Evolutionary conservation across 306 rosid genomes (phyloP).

Genomic region (Cyclanthera cordifolia): DNA sequence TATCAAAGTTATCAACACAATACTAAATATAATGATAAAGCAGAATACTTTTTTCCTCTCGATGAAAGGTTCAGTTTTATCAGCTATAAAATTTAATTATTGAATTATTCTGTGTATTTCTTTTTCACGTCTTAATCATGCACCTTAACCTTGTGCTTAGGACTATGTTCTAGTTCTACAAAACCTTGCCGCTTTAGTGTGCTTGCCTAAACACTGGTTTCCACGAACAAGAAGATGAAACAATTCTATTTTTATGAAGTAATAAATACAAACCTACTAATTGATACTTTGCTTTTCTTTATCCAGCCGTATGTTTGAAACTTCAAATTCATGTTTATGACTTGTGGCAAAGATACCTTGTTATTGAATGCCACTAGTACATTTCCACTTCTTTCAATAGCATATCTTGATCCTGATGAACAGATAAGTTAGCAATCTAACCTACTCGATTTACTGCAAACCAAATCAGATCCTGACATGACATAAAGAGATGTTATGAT

Average conservation of each 20-base stretch:
- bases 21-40: neutral
- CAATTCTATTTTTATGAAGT: neutral
- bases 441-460: constrained; percentile 22
- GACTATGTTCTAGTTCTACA: neutral
- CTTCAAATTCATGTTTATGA: neutral
- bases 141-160: neutral
- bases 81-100: neutral
- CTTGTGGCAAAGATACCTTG: constrained; percentile 41
- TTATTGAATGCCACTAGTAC: constrained; percentile 90
- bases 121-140: neutral
- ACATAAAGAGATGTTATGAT: constrained; percentile 24
- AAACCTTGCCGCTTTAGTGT: neutral
- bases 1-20: neutral
- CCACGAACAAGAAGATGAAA: neutral
- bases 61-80: neutral
- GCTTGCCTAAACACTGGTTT: neutral
- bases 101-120: neutral
- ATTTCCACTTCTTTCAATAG: constrained; percentile 90
- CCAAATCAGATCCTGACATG: constrained; percentile 17
- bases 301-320: neutral
- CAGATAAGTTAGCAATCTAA: constrained; percentile 18
- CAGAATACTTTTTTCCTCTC: neutral
- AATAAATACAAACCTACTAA: neutral
- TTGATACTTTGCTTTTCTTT: neutral
- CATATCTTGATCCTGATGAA: constrained; percentile 92